Base-by-base conservation (phyloP, 169 alveolate genomes). In the Cryptosporidium sp. region DNA sequence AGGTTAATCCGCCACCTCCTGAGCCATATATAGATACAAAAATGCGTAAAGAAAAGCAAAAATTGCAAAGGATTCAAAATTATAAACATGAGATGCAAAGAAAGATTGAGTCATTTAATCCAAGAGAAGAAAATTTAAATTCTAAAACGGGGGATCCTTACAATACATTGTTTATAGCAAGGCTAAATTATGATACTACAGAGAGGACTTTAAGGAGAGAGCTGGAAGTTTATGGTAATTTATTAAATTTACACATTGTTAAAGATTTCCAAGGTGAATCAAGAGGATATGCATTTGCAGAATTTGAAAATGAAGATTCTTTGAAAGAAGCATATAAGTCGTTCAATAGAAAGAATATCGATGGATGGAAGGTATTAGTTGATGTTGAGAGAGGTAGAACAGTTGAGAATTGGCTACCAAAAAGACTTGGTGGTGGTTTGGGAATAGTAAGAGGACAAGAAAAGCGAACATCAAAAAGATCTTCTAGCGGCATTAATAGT, bases 311-410 rank as follows among this genome's bases (percentile, higher is more conserved):
- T 55, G 91, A 86, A 58, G 86, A 85, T 59, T 95, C 94, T 67
- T 91, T 93, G 31, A 86, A 93, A 74, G 61, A 84, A 41, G 95
- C 96, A 14, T 93, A 92, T 59, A 92, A 93, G 35, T 69, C 92
- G 33, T 95, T 93, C 8, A 94, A 93, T 62, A 94, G 93, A 59
- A 93, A 91, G 69, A 86, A 75, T 71, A 92, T 95, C 31, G 97
- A 96, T 84, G 98, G 97, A 4, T 93, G 93, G 84, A 93, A 89
- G 75, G 84, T 95, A 29, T 65, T 93, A 37, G 96, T 95, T 7
- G 98, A 96, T 86, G 93, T 74, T 45, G 98, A 96, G 84, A 91
- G 96, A 51, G 97, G 97, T 23, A 86, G 98, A 85, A 94, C 95
- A 16, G 94, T 91, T 65, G 84, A 84, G 33, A 93, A 93, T 67